Evolutionary conservation across 441 rosid species (phyloP).

Genomic region (Gossypium davidsonii): DNA sequence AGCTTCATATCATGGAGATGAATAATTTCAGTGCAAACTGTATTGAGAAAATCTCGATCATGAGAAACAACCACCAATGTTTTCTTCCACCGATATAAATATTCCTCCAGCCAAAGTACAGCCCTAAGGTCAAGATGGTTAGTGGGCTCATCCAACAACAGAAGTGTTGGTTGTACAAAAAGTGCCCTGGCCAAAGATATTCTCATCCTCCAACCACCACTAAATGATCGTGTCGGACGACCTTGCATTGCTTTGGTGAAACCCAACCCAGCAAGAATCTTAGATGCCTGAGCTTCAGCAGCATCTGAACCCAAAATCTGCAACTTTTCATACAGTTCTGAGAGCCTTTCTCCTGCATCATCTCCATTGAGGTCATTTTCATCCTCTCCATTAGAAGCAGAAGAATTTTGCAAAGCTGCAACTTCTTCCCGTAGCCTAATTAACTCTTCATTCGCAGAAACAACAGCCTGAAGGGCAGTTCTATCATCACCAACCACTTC

Average conservation of each 20-base stretch:
- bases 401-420: slow-evolving; percentile 42
- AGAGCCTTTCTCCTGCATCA: slow-evolving; percentile 74
- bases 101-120: slow-evolving; percentile 91
- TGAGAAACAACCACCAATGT: slow-evolving; percentile 91
- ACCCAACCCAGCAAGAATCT: slow-evolving; percentile 90
- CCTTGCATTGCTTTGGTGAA: slow-evolving; percentile 81
- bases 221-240: slow-evolving; percentile 59
- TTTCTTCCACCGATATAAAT: slow-evolving; percentile 82
- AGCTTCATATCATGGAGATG: slow-evolving; percentile 85
- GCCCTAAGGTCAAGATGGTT: slow-evolving; percentile 93
- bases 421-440: slow-evolving; percentile 61
- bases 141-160: slow-evolving; percentile 69
- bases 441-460: slow-evolving; percentile 80
- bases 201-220: slow-evolving; percentile 98
- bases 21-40: slow-evolving; percentile 80
- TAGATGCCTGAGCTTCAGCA: slow-evolving; percentile 89
- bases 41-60: slow-evolving; percentile 88
- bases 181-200: slow-evolving; percentile 92
- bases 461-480: slow-evolving; percentile 76
- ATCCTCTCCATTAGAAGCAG: slow-evolving; percentile 30
- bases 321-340: slow-evolving; percentile 69
- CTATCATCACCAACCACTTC: slow-evolving; percentile 86
- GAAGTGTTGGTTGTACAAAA: slow-evolving; percentile 75
- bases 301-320: slow-evolving; percentile 86
- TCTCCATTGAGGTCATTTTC: slow-evolving; percentile 31